These are phyloP conservation scores for Golubevia pallescens DNA, from an alignment of 1,284 basidiomycete species.

Conservation along the genomic window DNA sequence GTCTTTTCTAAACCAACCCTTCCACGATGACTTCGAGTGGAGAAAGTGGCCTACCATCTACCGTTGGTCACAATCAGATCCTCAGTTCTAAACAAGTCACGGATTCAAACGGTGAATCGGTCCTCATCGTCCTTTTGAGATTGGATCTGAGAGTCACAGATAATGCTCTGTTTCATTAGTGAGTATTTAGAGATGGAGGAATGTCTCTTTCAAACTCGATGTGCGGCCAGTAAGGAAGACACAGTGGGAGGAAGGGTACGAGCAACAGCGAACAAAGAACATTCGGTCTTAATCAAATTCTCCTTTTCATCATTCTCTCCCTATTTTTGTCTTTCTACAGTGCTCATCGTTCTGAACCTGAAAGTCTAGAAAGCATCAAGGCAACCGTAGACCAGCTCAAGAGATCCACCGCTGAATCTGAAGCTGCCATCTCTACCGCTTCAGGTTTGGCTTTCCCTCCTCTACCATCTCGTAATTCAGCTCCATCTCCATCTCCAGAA, in stretches of 20 bases:
- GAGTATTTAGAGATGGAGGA: slow-evolving; percentile 5
- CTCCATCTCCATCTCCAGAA: background rate
- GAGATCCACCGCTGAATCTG: background rate
- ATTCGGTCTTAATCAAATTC: background rate
- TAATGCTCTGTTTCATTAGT: slow-evolving; percentile 52
- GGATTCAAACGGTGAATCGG: background rate
- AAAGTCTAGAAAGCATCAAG: background rate
- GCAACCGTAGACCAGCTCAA: background rate
- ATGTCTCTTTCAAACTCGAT: too few relatives aligned
- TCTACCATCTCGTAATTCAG: background rate
- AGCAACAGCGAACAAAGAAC: background rate
- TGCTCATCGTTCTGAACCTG: background rate
- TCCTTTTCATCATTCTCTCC: background rate
- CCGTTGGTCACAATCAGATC: too few relatives aligned
- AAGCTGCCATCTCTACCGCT: too few relatives aligned
- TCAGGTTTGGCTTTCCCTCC: background rate
- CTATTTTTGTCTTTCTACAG: background rate
- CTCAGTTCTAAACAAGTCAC: too few relatives aligned
- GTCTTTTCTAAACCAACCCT: too few relatives aligned
- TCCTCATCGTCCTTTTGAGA: slow-evolving; percentile 49
- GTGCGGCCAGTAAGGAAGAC: too few relatives aligned
- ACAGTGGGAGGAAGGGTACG: too few relatives aligned
- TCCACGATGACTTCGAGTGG: too few relatives aligned
- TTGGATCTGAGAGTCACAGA: slow-evolving; percentile 49
- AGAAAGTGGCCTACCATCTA: too few relatives aligned